Base-by-base conservation (phyloP, 2,329 filamentous ascomycete species). In the Myriangium duriaei region DNA sequence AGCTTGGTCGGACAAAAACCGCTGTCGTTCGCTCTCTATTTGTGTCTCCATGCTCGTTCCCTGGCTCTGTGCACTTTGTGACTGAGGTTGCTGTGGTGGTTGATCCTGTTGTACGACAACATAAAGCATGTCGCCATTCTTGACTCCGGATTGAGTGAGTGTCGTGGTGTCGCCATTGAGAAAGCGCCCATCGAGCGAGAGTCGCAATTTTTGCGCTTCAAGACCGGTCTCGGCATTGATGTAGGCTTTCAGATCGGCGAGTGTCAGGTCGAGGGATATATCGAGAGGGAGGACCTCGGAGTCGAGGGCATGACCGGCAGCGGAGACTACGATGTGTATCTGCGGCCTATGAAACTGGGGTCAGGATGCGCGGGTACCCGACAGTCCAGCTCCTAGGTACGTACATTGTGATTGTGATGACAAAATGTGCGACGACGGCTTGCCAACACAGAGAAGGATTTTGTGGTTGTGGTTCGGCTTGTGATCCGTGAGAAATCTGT, bases 51-150 rank as follows among this genome's bases (percentile, higher is more conserved):
- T 17, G 32, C 42, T 16, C 42, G 39, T 18, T 34, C 42, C 42
- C 44, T 44, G 49, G 26, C 32, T 41, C 39, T 56, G 58, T 32
- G 56, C 57, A 31, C 60, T 55, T 39, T 56, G 60, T 35, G 60
- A 49, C 33, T 53, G 61, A 36, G 42, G 48, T 35, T 48, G 53
- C 36, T 45, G 49, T 32, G 42, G 47, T 49, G 45, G 49, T 47
- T 64, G 51, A 55, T 67, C 46, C 66, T 67, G 37, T 64, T 63
- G 62, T 69, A 94, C 79, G 55, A 93, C 81, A 49, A 96, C 72
- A 18, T 82, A 85, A 47, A 98, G 67, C 82, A 98, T 87, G 54
- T 95, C 91, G 39, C 85, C 85, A 61, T 96, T 84, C 34, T 69
- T 74, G 50, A 98, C 81, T 30, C 80, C 73, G 19, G 87, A 72